Evolutionary conservation across 1,139 yeast species (phyloP).

Genomic region (Yamadazyma friedrichii): DNA sequence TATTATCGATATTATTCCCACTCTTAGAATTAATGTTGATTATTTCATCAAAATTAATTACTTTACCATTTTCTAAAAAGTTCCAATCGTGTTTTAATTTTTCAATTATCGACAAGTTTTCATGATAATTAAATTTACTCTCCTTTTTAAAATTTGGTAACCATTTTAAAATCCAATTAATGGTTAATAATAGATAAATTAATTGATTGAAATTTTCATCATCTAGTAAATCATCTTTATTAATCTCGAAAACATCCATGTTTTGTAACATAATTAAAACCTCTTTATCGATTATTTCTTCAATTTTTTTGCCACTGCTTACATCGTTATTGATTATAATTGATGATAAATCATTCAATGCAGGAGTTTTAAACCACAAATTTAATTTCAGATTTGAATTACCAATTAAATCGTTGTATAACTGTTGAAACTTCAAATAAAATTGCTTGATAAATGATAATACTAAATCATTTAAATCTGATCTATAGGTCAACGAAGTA

Average conservation of each 20-base stretch:
- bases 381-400: constrained; percentile 19
- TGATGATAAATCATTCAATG: constrained; percentile 33
- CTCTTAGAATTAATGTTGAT: constrained; percentile 9
- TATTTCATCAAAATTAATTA: constrained; percentile 2
- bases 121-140: constrained; percentile 30
- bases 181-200: constrained; percentile 46
- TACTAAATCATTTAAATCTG: constrained; percentile 49
- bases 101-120: constrained; percentile 38
- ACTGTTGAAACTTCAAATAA: constrained; percentile 27
- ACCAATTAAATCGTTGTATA: constrained; percentile 31
- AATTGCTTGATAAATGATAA: constrained; percentile 35
- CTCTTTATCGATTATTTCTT: constrained; percentile 30
- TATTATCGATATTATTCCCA: constrained; percentile 11
- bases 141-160: constrained; percentile 51
- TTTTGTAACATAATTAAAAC: constrained; percentile 31
- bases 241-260: constrained; percentile 26
- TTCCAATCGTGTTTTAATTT: constrained; percentile 56
- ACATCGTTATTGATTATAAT: constrained; percentile 20
- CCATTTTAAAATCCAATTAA: constrained; percentile 54
- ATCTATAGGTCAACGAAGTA: constrained; percentile 58
- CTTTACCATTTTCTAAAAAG: constrained; percentile 48
- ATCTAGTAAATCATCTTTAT: constrained; percentile 43
- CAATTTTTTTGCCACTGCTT: constrained; percentile 7
- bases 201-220: constrained; percentile 47
- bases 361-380: constrained; percentile 43